Conservation (phyloP, 2,329 filamentous ascomycete species). For the Acrodontium crateriforme region DNA sequence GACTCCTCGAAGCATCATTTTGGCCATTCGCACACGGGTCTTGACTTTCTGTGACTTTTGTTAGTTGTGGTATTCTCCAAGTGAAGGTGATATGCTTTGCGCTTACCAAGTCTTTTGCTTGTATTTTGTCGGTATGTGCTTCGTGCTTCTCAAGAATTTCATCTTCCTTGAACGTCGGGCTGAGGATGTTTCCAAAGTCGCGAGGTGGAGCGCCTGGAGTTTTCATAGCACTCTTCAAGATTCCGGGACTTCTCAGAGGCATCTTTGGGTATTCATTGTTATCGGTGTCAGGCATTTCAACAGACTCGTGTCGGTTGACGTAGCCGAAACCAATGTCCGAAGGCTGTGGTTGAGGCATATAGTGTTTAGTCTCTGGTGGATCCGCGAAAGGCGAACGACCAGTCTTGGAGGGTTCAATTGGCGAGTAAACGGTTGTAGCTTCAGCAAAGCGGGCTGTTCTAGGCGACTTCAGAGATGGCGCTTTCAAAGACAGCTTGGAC, state of each 20-base stretch:
- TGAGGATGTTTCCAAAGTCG: slow-evolving; percentile 62
- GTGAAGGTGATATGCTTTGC: no score
- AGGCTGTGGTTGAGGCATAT: slow-evolving; percentile 53
- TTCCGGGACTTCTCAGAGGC: slow-evolving; percentile 59
- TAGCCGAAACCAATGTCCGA: slow-evolving; percentile 90
- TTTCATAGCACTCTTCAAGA: slow-evolving; percentile 84
- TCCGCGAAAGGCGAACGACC: slow-evolving; percentile 45
- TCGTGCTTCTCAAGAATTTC: slow-evolving; percentile 75
- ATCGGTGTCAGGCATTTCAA: slow-evolving; percentile 41
- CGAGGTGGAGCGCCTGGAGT: slow-evolving; percentile 69
- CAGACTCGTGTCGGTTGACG: slow-evolving; percentile 47
- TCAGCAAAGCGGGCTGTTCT: slow-evolving; percentile 69
- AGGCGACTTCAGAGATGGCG: slow-evolving; percentile 32
- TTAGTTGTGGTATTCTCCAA: slow-evolving; percentile 24
- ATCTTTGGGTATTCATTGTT: slow-evolving; percentile 41
- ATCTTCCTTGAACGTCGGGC: slow-evolving; percentile 85
- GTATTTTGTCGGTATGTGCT: slow-evolving; percentile 66
- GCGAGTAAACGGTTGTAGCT: slow-evolving; percentile 66
- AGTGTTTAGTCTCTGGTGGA: slow-evolving; percentile 36
- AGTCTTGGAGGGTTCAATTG: slow-evolving; percentile 44
- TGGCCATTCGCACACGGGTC: slow-evolving; percentile 78
- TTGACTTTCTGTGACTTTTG: slow-evolving; percentile 63
- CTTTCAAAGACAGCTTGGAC: slow-evolving; percentile 10
- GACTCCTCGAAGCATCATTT: slow-evolving; percentile 85
- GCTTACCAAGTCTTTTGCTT: slow-evolving; percentile 76